phyloP scores from a whole-genome alignment of 352 stramenopile species.

The Aphanomyces invadans region DNA sequence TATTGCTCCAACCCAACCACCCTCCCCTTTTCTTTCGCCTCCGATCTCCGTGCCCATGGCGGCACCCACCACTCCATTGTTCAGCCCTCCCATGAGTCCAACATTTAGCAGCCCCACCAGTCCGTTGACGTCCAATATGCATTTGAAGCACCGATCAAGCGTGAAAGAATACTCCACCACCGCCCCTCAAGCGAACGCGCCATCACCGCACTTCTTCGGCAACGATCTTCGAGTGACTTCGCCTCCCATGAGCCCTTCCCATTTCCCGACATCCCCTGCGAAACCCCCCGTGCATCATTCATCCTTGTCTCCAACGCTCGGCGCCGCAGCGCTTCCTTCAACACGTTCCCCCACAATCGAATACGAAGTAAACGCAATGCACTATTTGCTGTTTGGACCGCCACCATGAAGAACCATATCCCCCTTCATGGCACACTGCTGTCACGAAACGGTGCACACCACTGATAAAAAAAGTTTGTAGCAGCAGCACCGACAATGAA shows the following conservation, averaged over 20 bases:
- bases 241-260: background rate
- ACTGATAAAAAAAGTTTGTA: too few relatives aligned
- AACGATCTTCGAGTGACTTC: background rate
- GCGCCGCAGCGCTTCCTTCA: background rate
- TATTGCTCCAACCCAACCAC: too few relatives aligned
- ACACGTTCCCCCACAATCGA: too few relatives aligned
- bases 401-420: too few relatives aligned
- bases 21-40: background rate
- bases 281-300: background rate
- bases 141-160: too few relatives aligned
- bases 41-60: background rate
- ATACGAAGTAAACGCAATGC: constrained; percentile 8
- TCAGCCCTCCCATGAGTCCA: background rate
- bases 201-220: background rate
- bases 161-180: too few relatives aligned
- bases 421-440: too few relatives aligned
- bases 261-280: too few relatives aligned
- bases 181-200: too few relatives aligned
- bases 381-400: constrained; percentile 19
- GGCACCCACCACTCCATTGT: background rate
- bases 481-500: too few relatives aligned
- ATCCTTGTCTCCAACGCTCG: background rate
- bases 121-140: background rate
- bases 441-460: too few relatives aligned
- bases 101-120: background rate